phyloP scores from a whole-genome alignment of 768 basidiomycete genomes.

The Tylopilus sp. region DNA sequence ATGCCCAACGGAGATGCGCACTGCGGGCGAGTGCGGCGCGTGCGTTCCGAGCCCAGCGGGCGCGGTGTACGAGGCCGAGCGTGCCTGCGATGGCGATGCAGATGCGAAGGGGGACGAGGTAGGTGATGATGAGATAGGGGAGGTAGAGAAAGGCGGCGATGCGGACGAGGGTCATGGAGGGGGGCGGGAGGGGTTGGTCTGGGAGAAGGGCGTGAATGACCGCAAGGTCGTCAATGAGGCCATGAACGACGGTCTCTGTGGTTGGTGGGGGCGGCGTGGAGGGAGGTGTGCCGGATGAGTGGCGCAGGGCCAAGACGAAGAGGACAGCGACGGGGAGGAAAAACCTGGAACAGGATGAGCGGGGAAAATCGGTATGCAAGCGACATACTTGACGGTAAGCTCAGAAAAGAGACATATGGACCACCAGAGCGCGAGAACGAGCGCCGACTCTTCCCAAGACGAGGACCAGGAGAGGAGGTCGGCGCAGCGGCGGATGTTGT shows the following conservation, averaged over 20 bases:
- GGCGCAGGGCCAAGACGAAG: conserved; percentile 35
- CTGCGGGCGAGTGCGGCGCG: conserved; percentile 57
- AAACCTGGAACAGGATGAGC: conserved; percentile 39
- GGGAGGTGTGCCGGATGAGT: conserved; percentile 23
- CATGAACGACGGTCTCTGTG: conserved; percentile 54
- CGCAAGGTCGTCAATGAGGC: conserved; percentile 61
- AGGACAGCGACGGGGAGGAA: conserved; percentile 52
- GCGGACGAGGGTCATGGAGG: conserved; percentile 46
- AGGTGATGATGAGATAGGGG: conserved; percentile 65
- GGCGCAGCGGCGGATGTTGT: conserved; percentile 37
- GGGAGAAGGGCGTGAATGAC: conserved; percentile 61
- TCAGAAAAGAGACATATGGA: conserved; percentile 61
- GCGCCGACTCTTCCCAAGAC: conserved; percentile 57
- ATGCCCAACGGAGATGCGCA: conserved; percentile 63
- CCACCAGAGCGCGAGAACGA: conserved; percentile 76
- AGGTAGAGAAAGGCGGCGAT: conserved; percentile 52
- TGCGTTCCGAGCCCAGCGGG: conserved; percentile 61
- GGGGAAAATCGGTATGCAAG: no score
- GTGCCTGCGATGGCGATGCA: conserved; percentile 59
- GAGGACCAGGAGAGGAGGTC: conserved; percentile 59
- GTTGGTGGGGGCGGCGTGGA: conserved; percentile 30
- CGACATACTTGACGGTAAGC: conserved; percentile 45
- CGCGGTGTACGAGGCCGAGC: conserved; percentile 55
- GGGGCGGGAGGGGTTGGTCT: conserved; percentile 27
- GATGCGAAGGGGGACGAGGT: conserved; percentile 58